phyloP scores from a whole-genome alignment of 257 asterid species.

The Penstemon eatonii region DNA sequence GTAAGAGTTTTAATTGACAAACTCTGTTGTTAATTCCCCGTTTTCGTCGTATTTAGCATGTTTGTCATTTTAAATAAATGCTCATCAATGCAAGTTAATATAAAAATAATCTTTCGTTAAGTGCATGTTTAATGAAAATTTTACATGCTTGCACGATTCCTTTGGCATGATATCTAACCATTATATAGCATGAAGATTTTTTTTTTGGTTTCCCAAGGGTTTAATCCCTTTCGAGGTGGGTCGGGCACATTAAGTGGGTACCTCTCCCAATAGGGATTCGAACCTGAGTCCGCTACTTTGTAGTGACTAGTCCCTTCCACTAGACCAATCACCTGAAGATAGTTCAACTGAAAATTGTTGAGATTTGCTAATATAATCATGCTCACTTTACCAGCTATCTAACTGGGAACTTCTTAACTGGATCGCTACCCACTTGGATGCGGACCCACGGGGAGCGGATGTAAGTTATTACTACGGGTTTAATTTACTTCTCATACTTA shows the following conservation, averaged over 20 bases:
- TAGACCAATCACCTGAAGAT: too few species aligned
- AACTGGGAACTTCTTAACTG: constrained; percentile 57
- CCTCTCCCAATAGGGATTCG: too few species aligned
- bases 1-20: constrained; percentile 39
- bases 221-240: too few species aligned
- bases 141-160: constrained; percentile 1
- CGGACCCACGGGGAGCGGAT: constrained; percentile 36
- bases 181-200: not conserved
- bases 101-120: not conserved
- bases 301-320: too few species aligned
- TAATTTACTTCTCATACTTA: not conserved
- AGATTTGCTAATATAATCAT: constrained; percentile 15
- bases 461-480: constrained; percentile 28
- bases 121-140: not conserved
- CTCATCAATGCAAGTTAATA: not conserved
- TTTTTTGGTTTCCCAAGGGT: too few species aligned
- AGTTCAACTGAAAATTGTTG: too few species aligned
- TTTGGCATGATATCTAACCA: not conserved
- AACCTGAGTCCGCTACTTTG: too few species aligned
- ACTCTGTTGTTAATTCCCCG: not conserved
- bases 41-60: not conserved
- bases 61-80: not conserved
- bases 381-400: constrained; percentile 45
- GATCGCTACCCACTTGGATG: constrained; percentile 60
- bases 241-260: too few species aligned